Conservation (phyloP, 108 stramenopile genomes). For the Aurantiochytrium sp. region DNA sequence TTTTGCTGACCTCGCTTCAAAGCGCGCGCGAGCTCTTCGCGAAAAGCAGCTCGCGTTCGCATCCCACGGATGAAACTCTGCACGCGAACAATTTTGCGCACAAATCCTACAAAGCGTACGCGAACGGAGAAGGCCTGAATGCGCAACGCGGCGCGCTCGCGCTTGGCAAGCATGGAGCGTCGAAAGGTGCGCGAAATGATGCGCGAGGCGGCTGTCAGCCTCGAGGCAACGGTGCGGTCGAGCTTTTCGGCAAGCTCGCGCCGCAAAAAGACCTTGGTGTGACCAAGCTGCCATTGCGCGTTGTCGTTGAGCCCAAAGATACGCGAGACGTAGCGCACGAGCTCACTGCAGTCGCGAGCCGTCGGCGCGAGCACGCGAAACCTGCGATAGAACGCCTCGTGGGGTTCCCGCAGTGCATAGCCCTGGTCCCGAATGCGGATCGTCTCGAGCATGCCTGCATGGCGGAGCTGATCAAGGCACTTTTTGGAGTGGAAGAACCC, state of each 20-base stretch:
- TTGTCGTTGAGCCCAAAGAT: neutral
- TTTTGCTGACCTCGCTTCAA: neutral
- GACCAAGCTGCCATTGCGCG: neutral
- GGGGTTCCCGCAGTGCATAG: slow-evolving; percentile 77
- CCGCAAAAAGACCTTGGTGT: slow-evolving; percentile 1
- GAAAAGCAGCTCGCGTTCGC: neutral
- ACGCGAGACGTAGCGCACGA: neutral
- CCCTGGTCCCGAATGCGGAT: slow-evolving; percentile 87
- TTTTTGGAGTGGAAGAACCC: slow-evolving; percentile 64
- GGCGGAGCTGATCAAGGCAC: slow-evolving; percentile 72
- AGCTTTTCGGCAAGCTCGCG: neutral
- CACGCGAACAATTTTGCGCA: neutral
- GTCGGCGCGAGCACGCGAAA: slow-evolving; percentile 56
- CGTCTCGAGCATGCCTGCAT: slow-evolving; percentile 97
- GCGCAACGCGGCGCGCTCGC: neutral
- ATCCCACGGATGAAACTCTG: neutral
- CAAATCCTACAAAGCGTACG: neutral
- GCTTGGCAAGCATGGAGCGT: neutral
- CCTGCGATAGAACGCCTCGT: slow-evolving; percentile 69
- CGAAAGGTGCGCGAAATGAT: neutral
- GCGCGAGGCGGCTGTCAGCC: neutral
- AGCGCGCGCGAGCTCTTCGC: neutral
- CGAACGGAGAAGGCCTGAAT: neutral
- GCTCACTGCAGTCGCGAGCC: neutral
- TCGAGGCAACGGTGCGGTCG: neutral